Base-by-base conservation (phyloP, 148 eudicot genomes). In the Chenopodium berlandieri region DNA sequence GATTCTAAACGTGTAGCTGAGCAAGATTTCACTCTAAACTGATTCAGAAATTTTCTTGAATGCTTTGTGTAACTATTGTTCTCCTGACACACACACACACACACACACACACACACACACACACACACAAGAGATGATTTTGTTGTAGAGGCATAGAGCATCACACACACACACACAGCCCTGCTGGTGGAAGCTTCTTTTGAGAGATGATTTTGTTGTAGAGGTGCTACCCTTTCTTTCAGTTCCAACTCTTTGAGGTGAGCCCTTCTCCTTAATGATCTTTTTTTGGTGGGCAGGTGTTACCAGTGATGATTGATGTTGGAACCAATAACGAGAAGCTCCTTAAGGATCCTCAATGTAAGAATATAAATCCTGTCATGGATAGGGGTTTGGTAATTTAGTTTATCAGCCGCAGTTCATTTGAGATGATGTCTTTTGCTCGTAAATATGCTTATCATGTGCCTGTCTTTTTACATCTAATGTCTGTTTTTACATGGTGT, bases 261-360 rank as follows among this genome's bases (percentile, higher is more conserved):
- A 40, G 40, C 25, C 27, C 19, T 71, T 80, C 60, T 63, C 78
- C 71, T 76, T 80, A n/a, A 17, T 86, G 75, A 34, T 77, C 47
- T 78, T 78, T 75, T 83, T 37, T 82, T 85, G 79, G 73, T 67
- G 66, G 56, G 52, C 87, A 96, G 99, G 98, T 96, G 75, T 94
- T 96, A 75, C 99, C 99, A 87, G 94, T 96, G 78, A 92, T 94
- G 98, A 90, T 95, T 87, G 99, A 96, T 83, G 98, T 96, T 82
- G 99, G 99, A 86, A 96, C 99, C 74, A 94, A 94, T 90, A 96
- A 96, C 65, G 98, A 96, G 87, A 89, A 89, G 87, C 98, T 96
- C 87, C 92, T 94, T 52, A 82, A 89, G 79, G 92, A 96, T 73
- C 98, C 94, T n/a, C 79, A 91, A 78, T 96, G 99, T 96, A 90